These are phyloP conservation scores for Wickerhamomyces sydowiorum DNA, from an alignment of 805 yeast species.

Conservation along the genomic window DNA sequence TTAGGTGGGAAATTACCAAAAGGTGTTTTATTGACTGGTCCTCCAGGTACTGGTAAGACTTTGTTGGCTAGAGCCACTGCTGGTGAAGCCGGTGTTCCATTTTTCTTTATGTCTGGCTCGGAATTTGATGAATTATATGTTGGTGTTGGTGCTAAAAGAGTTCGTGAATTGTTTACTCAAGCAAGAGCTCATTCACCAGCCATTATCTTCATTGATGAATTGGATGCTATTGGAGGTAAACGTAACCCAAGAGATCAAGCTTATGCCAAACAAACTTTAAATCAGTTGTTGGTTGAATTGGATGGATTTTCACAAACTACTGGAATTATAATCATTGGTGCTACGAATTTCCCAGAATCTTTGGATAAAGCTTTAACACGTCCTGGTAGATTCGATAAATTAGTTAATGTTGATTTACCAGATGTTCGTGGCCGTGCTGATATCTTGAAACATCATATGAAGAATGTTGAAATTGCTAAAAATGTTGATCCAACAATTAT, in stretches of 20 bases:
- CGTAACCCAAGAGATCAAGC: conserved; percentile 98
- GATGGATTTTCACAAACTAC: conserved; percentile 92
- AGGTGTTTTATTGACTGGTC: conserved; percentile 95
- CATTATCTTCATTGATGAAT: conserved; percentile 92
- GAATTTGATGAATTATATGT: conserved; percentile 98
- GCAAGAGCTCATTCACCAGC: conserved; percentile 97
- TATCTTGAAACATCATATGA: conserved; percentile 86
- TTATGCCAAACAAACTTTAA: conserved; percentile 93
- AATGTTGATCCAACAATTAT: conserved; percentile 84
- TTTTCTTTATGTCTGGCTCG: conserved; percentile 97
- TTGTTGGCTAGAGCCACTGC: conserved; percentile 96
- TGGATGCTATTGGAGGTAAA: conserved; percentile 98
- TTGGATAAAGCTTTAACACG: conserved; percentile 95
- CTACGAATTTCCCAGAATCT: conserved; percentile 96
- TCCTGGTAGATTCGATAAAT: conserved; percentile 97
- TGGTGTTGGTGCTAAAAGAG: conserved; percentile 98
- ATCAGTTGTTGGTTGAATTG: conserved; percentile 90
- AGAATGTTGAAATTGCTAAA: conserved; percentile 78
- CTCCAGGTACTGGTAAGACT: conserved; percentile 99
- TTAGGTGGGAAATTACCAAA: conserved; percentile 97
- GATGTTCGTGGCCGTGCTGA: conserved; percentile 97
- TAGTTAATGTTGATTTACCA: conserved; percentile 91
- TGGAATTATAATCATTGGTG: conserved; percentile 95
- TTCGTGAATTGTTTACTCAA: conserved; percentile 86
- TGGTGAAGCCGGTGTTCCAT: conserved; percentile 98